Percentiles rank a stretch among this genome's conserved stretches.
phyloP scores from a whole-genome alignment of 352 stramenopile genomes.

The Globisporangium megalacanthum region DNA sequence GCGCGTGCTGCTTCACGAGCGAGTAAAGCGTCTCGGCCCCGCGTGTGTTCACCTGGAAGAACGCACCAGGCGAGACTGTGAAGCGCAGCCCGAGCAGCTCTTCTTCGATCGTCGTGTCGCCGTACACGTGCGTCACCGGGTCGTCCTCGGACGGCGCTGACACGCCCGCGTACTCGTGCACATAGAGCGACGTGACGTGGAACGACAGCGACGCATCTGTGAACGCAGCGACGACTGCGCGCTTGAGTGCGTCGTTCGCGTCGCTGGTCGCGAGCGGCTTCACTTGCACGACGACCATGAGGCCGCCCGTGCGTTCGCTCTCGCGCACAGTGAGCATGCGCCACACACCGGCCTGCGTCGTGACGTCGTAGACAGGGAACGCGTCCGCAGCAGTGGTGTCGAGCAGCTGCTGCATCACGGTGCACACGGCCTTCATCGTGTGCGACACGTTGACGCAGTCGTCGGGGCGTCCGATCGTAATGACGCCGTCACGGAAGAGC shows the following conservation, averaged over 20 bases:
- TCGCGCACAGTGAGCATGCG: constrained; percentile 68
- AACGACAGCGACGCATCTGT: constrained; percentile 32
- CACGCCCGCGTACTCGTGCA: constrained; percentile 91
- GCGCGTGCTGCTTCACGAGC: constrained; percentile 89
- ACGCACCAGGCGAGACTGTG: constrained; percentile 87
- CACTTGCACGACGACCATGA: constrained; percentile 80
- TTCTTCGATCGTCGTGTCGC: constrained; percentile 73
- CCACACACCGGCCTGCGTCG: constrained; percentile 67
- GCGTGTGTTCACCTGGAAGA: constrained; percentile 96
- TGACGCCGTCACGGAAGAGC: constrained; percentile 71
- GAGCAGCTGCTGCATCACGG: constrained; percentile 54
- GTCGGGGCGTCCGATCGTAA: constrained; percentile 59
- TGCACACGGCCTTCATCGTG: constrained; percentile 80
- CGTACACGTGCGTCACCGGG: constrained; percentile 76
- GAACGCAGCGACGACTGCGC: constrained; percentile 38
- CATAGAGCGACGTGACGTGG: constrained; percentile 86
- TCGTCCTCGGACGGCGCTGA: constrained; percentile 87
- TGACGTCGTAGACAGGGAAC: constrained; percentile 70
- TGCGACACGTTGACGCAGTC: constrained; percentile 75
- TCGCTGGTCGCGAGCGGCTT: constrained; percentile 37
- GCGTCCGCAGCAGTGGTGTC: constrained; percentile 24
- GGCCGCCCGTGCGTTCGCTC: constrained; percentile 54
- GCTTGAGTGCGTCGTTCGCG: constrained; percentile 36
- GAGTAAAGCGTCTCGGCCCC: constrained; percentile 95
- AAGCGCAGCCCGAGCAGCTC: constrained; percentile 87